Evolutionary conservation across 805 yeast genomes (phyloP), one percentile per base, ranked within the genome.

Genomic region (Grigorovia jiainica): DNA sequence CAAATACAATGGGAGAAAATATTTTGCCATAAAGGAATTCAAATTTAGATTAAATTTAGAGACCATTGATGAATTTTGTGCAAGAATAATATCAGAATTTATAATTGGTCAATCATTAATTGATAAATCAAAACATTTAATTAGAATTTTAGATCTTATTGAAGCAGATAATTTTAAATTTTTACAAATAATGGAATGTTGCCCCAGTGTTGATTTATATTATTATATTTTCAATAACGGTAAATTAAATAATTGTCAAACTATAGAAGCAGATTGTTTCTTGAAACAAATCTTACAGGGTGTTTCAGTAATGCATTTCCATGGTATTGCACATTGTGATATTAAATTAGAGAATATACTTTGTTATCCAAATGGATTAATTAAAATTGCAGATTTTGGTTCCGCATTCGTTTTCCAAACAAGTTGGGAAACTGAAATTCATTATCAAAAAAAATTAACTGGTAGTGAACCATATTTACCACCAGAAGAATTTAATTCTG

Each of bases 321-420:
- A 82, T 62, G 97, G 97, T 27, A 90, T 89, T 24, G 90, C 96
- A 0, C 97, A 89, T 61, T 83, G 95, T 55, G 97, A 89, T 57
- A 67, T 89, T 46, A 89, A 89, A 62, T 87, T 95, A 10, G 97
- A 89, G 55, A 89, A 89, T 60, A 67, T 89, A 21, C 59, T 89
- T 31, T 65, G 89, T 36, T 79, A 85, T 7, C 70, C 75, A 15
- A 65, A 69, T 45, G 92, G 94, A 8, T 70, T 75, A 41, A 67
- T 80, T 44, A 81, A 79, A 54, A 78, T 82, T 40, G 75, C 86
- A 34, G 97, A 89, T 60, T 89, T 89, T 61, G 97, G 97, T 21
- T 86, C 90, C 38, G 81, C 95, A 38, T 89, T 84, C 45, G 95
- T 92, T 25, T 84, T 89, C 61, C 77, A 84, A 48, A 87, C 95